Evolutionary conservation across 2,329 filamentous ascomycete species (phyloP), one percentile per base, ranked within the genome.

Genomic region (Lasiodiplodia citricola): DNA sequence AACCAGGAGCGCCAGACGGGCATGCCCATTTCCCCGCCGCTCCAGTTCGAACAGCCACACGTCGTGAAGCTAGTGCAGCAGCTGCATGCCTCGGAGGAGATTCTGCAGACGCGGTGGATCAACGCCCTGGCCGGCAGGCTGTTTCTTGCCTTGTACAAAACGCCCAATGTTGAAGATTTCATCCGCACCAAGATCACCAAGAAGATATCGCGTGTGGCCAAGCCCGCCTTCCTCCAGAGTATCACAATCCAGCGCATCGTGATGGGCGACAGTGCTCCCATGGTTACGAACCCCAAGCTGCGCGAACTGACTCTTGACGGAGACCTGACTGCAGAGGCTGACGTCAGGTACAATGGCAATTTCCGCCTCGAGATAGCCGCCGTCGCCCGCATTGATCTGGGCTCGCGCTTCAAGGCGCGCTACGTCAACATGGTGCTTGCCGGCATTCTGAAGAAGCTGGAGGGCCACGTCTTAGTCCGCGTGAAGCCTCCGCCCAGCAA

Each of bases 401-500:
- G 96, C 1, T 83, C 90, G 54, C 89, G 94, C 2, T 96, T 98
- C 83, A 97, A 97, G 77, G 88, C 92, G 5, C 86, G 95, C 72
- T 94, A 97, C 78, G 94, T 98, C 60, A 94, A 95, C 71, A 85
- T 99, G 63, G 87, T 97, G 11, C 86, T 99, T 44, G 93, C 96
- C 3, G 92, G 94, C 3, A 91, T 96, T 0, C 79, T 97, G 68
- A 94, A 92, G 77, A 92, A 90, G 73, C 83, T 98, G 1, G 92
- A 96, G 74, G 96, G 96, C 0, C 95, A 97, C 74, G 81, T 92
- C 56, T 82, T 97, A 37, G 85, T 97, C 75, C 92, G 93, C 75
- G 90, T 98, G 79, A 99, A 99, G 79, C 93, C 96, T 7, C 93
- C 95, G 18, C 96, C 96, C 0, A 97, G 94, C 79, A 99, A 99